Percentiles rank a stretch among this genome's conserved stretches.
Evolutionary conservation across 2,329 filamentous ascomycete species (phyloP).

Genomic region (Fusarium graminum): DNA sequence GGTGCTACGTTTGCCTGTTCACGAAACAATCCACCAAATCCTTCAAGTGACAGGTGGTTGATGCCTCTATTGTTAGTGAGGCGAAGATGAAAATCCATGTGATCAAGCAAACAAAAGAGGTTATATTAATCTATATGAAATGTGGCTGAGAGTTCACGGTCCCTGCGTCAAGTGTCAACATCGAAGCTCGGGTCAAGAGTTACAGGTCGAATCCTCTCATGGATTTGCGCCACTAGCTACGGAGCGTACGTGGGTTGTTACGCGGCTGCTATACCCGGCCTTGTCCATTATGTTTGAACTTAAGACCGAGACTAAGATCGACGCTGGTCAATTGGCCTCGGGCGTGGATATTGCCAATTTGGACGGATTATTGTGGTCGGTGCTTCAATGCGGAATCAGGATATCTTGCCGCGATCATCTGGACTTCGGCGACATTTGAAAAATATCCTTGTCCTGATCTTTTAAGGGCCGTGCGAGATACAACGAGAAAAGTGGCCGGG

Average conservation of each 20-base stretch:
- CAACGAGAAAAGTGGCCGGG: conserved; percentile 19
- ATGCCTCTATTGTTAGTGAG: background rate
- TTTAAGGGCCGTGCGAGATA: conserved; percentile 1
- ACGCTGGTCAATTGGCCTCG: conserved; percentile 18
- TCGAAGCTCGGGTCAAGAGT: conserved; percentile 25
- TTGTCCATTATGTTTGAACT: conserved; percentile 31
- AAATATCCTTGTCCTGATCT: conserved; percentile 12
- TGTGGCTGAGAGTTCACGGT: conserved; percentile 27
- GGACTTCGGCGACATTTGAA: conserved; percentile 8
- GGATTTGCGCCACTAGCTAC: conserved; percentile 28
- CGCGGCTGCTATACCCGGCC: conserved; percentile 29
- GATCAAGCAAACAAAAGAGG: background rate
- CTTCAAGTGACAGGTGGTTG: conserved; percentile 11
- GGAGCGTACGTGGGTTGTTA: conserved; percentile 10
- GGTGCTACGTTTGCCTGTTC: conserved; percentile 14
- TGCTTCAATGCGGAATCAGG: conserved; percentile 21
- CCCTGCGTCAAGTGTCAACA: conserved; percentile 14
- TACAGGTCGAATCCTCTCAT: conserved; percentile 31
- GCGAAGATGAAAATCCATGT: conserved; percentile 1
- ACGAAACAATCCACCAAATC: conserved; percentile 32
- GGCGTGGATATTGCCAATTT: conserved; percentile 3
- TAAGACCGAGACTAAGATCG: conserved; percentile 22
- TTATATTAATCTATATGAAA: conserved; percentile 35
- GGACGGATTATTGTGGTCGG: conserved; percentile 17
- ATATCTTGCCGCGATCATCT: conserved; percentile 26